Conservation (phyloP, 2,329 filamentous ascomycete species). For the Cladosporium velox region DNA sequence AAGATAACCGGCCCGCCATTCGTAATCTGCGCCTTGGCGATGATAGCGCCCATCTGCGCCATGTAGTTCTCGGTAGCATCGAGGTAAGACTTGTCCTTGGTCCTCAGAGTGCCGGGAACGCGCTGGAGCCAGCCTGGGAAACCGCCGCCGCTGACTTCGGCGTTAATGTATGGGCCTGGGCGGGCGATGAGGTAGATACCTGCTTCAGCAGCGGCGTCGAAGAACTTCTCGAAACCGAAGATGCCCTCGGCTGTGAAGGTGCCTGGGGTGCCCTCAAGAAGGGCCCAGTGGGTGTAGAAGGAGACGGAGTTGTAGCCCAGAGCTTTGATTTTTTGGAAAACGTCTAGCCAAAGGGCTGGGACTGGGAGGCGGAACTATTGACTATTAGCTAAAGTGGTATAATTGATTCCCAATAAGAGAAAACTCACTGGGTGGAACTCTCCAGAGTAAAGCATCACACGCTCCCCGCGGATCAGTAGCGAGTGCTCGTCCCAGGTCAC, state of each 20-base stretch:
- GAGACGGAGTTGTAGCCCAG: slow-evolving; percentile 78
- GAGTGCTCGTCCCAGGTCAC: slow-evolving; percentile 72
- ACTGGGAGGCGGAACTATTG: slow-evolving; percentile 60
- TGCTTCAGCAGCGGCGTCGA: slow-evolving; percentile 69
- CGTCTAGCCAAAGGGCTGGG: slow-evolving; percentile 65
- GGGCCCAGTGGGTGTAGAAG: slow-evolving; percentile 77
- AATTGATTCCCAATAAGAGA: too few relatives aligned
- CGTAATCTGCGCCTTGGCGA: slow-evolving; percentile 77
- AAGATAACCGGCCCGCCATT: slow-evolving; percentile 79
- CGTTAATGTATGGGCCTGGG: slow-evolving; percentile 63
- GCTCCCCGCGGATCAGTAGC: slow-evolving; percentile 68
- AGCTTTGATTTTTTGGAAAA: slow-evolving; percentile 82
- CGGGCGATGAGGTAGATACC: slow-evolving; percentile 74
- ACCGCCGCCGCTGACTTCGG: slow-evolving; percentile 73
- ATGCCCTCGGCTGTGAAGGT: slow-evolving; percentile 70
- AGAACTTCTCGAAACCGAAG: slow-evolving; percentile 73
- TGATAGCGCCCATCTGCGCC: slow-evolving; percentile 61
- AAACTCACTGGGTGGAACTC: slow-evolving; percentile 64
- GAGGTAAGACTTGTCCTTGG: slow-evolving; percentile 62
- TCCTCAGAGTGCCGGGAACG: slow-evolving; percentile 65
- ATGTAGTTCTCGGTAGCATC: slow-evolving; percentile 69
- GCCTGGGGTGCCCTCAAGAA: slow-evolving; percentile 72
- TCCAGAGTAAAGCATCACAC: slow-evolving; percentile 70
- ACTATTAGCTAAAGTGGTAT: background rate
- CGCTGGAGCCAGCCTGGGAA: slow-evolving; percentile 80